Percentiles rank a stretch among this genome's conserved stretches.
phyloP scores from a whole-genome alignment of 2,329 filamentous ascomycete genomes.

The Aspergillus latus region DNA sequence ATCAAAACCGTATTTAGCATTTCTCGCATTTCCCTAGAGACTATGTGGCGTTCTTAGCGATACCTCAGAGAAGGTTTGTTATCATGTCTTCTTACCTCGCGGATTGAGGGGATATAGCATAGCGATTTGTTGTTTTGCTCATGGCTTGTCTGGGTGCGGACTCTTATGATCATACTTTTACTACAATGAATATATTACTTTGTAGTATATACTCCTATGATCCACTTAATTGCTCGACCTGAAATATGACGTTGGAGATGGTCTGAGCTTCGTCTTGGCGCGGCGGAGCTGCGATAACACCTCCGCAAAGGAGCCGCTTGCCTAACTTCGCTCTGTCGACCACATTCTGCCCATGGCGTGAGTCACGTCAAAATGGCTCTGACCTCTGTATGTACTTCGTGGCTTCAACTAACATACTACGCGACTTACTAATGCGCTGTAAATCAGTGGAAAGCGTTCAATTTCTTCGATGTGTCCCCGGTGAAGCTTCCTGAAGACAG shows the following conservation, averaged over 20 bases:
- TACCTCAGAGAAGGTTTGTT: not conserved
- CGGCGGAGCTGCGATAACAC: constrained; percentile 22
- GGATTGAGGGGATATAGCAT: not conserved
- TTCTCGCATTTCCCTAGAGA: not conserved
- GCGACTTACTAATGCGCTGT: constrained; percentile 12
- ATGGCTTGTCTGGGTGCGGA: not conserved
- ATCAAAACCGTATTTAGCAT: not conserved
- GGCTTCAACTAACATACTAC: not conserved
- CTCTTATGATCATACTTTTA: not conserved
- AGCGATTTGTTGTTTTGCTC: not conserved
- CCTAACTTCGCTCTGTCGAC: constrained; percentile 15
- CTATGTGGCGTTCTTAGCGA: not conserved
- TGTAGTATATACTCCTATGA: too few species aligned
- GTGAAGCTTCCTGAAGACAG: constrained; percentile 78
- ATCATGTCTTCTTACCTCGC: not conserved
- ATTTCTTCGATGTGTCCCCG: constrained; percentile 95
- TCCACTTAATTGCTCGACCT: not conserved
- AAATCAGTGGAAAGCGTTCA: constrained; percentile 92
- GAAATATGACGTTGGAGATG: constrained; percentile 11
- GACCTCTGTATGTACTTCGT: constrained; percentile 39
- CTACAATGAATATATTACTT: not conserved
- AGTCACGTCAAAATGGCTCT: constrained; percentile 42
- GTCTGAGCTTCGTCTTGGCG: constrained; percentile 15
- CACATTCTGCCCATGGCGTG: constrained; percentile 32
- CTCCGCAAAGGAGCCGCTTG: constrained; percentile 11